These are phyloP conservation scores for Citeromyces matritensis DNA, from an alignment of 805 yeast genomes.

Conservation along the genomic window DNA sequence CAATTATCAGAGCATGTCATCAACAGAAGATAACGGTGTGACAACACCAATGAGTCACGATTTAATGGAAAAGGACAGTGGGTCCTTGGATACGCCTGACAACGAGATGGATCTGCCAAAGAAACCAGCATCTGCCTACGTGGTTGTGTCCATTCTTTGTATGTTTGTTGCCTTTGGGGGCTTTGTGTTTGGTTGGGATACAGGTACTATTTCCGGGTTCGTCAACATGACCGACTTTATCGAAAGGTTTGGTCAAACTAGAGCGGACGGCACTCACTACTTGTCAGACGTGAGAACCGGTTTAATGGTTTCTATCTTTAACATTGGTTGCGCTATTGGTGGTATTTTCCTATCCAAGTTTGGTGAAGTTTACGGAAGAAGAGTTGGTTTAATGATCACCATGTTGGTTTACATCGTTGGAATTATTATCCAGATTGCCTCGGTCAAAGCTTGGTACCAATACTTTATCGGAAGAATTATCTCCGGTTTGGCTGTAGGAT, in stretches of 20 bases:
- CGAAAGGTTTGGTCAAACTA: conserved; percentile 31
- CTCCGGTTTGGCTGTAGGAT: conserved; percentile 16
- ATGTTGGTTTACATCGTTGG: conserved; percentile 7
- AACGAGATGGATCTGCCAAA: too few species aligned
- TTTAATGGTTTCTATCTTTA: conserved; percentile 12
- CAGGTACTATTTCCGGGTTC: conserved; percentile 65
- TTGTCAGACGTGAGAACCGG: conserved; percentile 15
- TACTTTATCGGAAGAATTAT: too few species aligned
- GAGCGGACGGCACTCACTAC: too few species aligned
- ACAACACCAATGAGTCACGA: too few species aligned
- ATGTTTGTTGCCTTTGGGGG: conserved; percentile 59
- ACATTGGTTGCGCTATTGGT: conserved; percentile 16
- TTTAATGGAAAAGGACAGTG: too few species aligned
- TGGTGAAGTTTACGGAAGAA: conserved; percentile 11
- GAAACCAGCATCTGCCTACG: conserved; percentile 10
- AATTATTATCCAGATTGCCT: conserved; percentile 8
- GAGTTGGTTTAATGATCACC: conserved; percentile 9
- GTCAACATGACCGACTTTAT: conserved; percentile 47
- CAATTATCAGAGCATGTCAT: too few species aligned
- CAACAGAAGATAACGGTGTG: too few species aligned
- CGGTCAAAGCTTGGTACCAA: conserved; percentile 17
- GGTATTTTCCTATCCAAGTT: conserved; percentile 10
- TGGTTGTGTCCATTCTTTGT: conserved; percentile 21
- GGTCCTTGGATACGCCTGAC: too few species aligned
- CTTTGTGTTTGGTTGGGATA: conserved; percentile 66